These are phyloP conservation scores for Phytophthora pisi DNA, from an alignment of 352 stramenopile genomes.

Conservation along the genomic window DNA sequence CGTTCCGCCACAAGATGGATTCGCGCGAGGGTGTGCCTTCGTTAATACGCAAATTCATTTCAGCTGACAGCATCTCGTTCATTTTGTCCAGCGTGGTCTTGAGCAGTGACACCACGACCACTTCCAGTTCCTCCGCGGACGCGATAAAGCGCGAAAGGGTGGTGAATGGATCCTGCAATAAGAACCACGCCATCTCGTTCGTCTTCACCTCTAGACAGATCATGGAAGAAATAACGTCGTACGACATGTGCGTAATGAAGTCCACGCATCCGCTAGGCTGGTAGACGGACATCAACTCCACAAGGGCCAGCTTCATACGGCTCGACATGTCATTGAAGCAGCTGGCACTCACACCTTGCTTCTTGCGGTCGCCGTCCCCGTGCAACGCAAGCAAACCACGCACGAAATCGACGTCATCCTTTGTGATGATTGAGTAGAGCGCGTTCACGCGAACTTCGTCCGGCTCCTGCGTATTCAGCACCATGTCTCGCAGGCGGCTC, in stretches of 20 bases:
- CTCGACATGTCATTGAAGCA: slow-evolving; percentile 75
- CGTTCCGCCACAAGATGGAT: slow-evolving; percentile 81
- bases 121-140: slow-evolving; percentile 63
- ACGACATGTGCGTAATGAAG: slow-evolving; percentile 74
- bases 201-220: slow-evolving; percentile 80
- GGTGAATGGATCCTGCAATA: slow-evolving; percentile 82
- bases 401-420: slow-evolving; percentile 76
- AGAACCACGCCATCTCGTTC: slow-evolving; percentile 83
- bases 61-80: slow-evolving; percentile 73
- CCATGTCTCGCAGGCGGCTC: slow-evolving; percentile 71
- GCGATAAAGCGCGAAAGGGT: slow-evolving; percentile 70
- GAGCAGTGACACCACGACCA: slow-evolving; percentile 75
- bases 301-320: slow-evolving; percentile 68
- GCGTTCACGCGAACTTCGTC: slow-evolving; percentile 75
- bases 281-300: slow-evolving; percentile 71
- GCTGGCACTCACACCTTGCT: slow-evolving; percentile 55
- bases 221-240: slow-evolving; percentile 86
- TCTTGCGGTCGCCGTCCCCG: slow-evolving; percentile 69
- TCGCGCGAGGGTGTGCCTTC: slow-evolving; percentile 69
- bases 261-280: slow-evolving; percentile 63
- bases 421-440: slow-evolving; percentile 67
- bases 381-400: slow-evolving; percentile 60
- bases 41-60: slow-evolving; percentile 70
- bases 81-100: slow-evolving; percentile 81
- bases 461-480: slow-evolving; percentile 56